These are phyloP conservation scores for Echites panduratus DNA, from an alignment of 257 asterid species.

Conservation along the genomic window DNA sequence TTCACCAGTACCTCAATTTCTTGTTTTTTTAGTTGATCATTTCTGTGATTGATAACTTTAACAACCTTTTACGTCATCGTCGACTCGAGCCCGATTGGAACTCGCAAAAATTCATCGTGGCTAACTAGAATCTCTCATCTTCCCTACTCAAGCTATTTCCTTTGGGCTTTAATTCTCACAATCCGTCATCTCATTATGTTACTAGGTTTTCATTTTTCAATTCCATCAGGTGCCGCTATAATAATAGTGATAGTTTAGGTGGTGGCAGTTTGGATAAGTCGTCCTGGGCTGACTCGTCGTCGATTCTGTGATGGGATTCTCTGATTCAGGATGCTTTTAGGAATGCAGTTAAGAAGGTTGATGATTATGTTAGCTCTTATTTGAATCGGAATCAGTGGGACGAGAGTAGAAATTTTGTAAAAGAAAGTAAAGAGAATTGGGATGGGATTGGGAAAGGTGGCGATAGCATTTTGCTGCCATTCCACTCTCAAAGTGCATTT, in stretches of 20 bases:
- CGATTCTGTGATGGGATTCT: constrained; percentile 54
- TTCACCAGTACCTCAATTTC: too few species aligned
- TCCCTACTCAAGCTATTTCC: constrained; percentile 29
- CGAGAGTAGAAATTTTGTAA: constrained; percentile 17
- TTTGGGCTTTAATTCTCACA: constrained; percentile 19
- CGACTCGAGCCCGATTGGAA: constrained; percentile 36
- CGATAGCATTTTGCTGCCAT: constrained; percentile 62
- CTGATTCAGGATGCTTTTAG: constrained; percentile 52
- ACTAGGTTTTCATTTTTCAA: constrained; percentile 40
- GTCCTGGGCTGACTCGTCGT: constrained; percentile 20
- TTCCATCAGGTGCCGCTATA: constrained; percentile 52
- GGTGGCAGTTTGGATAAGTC: constrained; percentile 34
- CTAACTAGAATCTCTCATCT: constrained; percentile 31
- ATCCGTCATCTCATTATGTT: constrained; percentile 21
- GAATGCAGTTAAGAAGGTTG: constrained; percentile 51
- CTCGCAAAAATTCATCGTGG: constrained; percentile 26
- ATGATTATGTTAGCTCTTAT: constrained; percentile 32
- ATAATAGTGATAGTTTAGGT: constrained; percentile 22
- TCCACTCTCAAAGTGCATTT: constrained; percentile 55
- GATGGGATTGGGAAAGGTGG: constrained; percentile 99
- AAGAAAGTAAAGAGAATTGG: neutral
- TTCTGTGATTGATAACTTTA: constrained; percentile 52
- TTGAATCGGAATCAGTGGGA: constrained; percentile 38
- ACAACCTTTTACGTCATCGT: constrained; percentile 46
- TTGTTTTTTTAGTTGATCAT: neutral